Base-by-base conservation (phyloP, 805 yeast species). In the Diddensiella santjacobensis region DNA sequence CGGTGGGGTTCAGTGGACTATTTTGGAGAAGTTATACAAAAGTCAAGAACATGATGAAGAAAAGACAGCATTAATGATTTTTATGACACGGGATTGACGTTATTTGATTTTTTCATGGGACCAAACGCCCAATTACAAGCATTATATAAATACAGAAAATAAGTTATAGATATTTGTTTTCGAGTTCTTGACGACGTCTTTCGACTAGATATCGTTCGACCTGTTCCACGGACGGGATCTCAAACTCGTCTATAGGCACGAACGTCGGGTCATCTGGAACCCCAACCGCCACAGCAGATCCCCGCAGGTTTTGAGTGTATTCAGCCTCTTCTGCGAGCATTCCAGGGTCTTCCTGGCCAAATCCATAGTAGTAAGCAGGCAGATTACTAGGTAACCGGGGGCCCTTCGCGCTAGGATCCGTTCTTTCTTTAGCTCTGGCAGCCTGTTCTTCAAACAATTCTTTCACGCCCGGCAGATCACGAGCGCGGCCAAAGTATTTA, bases 401-500 rank as follows among this genome's bases (percentile, higher is more conserved):
- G 11, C 31, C 31, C 37, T 30, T 46, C 42, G 19, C 22, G 50
- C 57, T 51, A 50, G 58, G 62, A 35, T 17, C 15, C 18, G 17
- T 13, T 6, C 15, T 6, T 17, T 35, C 44, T 47, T 52, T 50
- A 22, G 48, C 51, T 24, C 54, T 53, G 33, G 58, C 40, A 47
- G 60, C 56, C 38, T 71, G 65, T 36, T 69, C 62, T 45, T 71
- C 70, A 17, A 80, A 52, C 19, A 77, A 52, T 49, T 73, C 73
- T 45, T 73, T 69, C 4, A 84, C 90, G 52, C 86, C 96, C 0
- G 88, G 84, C 5, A 89, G 66, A 39, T 87, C 91, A 45, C 78
- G 72, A 0, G 96, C 96, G 42, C 96, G 67, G 0, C 97, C 97
- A 66, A 80, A 90, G 64, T 85, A 90, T 47, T 84, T 68, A 54